Percentiles rank a stretch among this genome's conserved stretches.
Conservation (phyloP, 352 stramenopile genomes). For the Pythium graminicola region DNA sequence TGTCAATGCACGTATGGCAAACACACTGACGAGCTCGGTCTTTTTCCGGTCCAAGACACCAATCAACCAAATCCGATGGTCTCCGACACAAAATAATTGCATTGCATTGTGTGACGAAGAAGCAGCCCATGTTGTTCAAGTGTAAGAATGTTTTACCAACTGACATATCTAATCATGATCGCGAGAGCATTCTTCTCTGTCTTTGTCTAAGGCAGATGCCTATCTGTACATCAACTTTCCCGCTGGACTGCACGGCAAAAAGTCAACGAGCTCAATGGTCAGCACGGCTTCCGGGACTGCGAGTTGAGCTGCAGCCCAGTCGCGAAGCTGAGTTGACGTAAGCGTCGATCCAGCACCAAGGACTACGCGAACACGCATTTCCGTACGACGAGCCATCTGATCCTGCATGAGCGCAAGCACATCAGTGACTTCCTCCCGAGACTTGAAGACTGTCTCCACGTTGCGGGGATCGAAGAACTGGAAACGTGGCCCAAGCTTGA, state of each 20-base stretch:
- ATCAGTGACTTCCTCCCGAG: slow-evolving; percentile 14
- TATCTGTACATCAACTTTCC: slow-evolving; percentile 81
- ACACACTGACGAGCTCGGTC: slow-evolving; percentile 29
- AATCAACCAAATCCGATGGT: slow-evolving; percentile 90
- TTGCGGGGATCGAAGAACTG: slow-evolving; percentile 8
- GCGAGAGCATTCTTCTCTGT: not conserved
- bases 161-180: not conserved
- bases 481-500: slow-evolving; percentile 12
- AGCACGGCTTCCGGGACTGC: slow-evolving; percentile 32
- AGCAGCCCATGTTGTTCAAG: slow-evolving; percentile 92
- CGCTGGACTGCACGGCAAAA: slow-evolving; percentile 70
- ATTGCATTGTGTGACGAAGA: slow-evolving; percentile 94
- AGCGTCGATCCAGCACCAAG: not conserved
- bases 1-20: slow-evolving; percentile 16
- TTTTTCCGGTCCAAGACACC: slow-evolving; percentile 61
- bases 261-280: slow-evolving; percentile 51
- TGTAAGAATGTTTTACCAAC: slow-evolving; percentile 20
- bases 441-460: slow-evolving; percentile 17
- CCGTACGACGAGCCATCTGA: slow-evolving; percentile 2
- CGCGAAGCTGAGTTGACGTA: slow-evolving; percentile 1
- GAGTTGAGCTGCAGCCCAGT: slow-evolving; percentile 27
- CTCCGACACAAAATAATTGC: slow-evolving; percentile 90
- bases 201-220: not conserved
- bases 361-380: slow-evolving; percentile 16
- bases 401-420: slow-evolving; percentile 25